Base-by-base conservation (phyloP, 1,139 yeast species). In the Debaryomyces sp. region DNA sequence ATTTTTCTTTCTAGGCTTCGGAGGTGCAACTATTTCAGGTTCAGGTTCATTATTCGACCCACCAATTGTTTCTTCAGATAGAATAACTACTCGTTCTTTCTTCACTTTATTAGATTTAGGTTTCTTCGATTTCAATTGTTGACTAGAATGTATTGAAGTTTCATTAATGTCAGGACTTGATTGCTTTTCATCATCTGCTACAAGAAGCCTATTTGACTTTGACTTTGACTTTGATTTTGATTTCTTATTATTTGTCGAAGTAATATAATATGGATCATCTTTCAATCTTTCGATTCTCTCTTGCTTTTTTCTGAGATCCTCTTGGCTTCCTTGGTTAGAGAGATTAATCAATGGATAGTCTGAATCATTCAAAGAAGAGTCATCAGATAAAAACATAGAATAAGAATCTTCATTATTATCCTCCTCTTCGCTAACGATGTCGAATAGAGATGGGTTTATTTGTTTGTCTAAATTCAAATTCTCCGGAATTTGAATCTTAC, bases 181-280 rank as follows among this genome's bases (percentile, higher is more conserved):
- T 12, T 52, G 53, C 13, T 57, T 55, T 33, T 62, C 63, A 13
- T n/a, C n/a, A n/a, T 54, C 57, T 24, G 44, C 15, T 9, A 24
- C 22, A 18, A 41, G 32, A 29, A 33, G 18, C 47, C 24, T 55
- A 43, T 27, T 63, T 50, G 57, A 56, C 50, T 45, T 57, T 47
- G 54, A 54, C 41, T 57, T 50, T 35, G 55, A 54, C 22, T 30
- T 41, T 13, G 35, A n/a, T 48, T 56, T 56, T 44, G 55, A 53
- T 34, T 45, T 52, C 30, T 53, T 32, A 46, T 45, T 48, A 23
- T n/a, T n/a, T n/a, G 60, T 62, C 2, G 68, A 54, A 5, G 75
- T 70, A 41, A 89, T 75, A 60, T 90, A 90, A 63, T 81, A 90
- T 2, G 96, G 96, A 66, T 89, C 96, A 53, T 87, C 88, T 54